Conservation (phyloP, 1,284 basidiomycete genomes). For the Afroboletus lepidellus region DNA sequence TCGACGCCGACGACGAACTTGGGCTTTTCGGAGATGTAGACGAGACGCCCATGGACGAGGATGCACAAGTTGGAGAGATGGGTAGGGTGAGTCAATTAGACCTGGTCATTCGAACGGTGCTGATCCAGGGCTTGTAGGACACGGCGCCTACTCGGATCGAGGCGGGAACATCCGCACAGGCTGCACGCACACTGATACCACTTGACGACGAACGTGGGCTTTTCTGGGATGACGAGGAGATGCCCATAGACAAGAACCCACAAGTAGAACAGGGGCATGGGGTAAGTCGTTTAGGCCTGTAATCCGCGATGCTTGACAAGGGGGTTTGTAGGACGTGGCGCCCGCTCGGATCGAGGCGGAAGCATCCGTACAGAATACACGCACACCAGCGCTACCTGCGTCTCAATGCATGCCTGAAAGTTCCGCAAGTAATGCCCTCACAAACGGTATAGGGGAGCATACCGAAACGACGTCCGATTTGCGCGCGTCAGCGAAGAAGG, state of each 20-base stretch:
- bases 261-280: background rate
- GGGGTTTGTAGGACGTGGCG: slow-evolving; percentile 1
- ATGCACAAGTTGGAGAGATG: too few species aligned
- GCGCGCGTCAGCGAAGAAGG: background rate
- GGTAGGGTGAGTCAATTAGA: too few species aligned
- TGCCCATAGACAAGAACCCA: background rate
- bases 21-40: background rate
- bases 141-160: too few species aligned
- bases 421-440: background rate
- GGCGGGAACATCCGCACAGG: too few species aligned
- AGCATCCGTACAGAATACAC: background rate
- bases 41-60: background rate
- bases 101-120: too few species aligned
- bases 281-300: slow-evolving; percentile 1
- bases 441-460: background rate
- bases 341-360: background rate
- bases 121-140: too few species aligned
- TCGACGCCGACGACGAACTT: background rate
- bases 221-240: background rate
- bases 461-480: background rate
- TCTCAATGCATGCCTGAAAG: background rate
- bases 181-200: too few species aligned
- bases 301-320: slow-evolving; percentile 2
- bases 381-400: background rate
- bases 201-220: background rate